Evolutionary conservation across 108 stramenopile species (phyloP), one percentile per base, ranked within the genome.

Genomic region (Cylindrotheca closterium): DNA sequence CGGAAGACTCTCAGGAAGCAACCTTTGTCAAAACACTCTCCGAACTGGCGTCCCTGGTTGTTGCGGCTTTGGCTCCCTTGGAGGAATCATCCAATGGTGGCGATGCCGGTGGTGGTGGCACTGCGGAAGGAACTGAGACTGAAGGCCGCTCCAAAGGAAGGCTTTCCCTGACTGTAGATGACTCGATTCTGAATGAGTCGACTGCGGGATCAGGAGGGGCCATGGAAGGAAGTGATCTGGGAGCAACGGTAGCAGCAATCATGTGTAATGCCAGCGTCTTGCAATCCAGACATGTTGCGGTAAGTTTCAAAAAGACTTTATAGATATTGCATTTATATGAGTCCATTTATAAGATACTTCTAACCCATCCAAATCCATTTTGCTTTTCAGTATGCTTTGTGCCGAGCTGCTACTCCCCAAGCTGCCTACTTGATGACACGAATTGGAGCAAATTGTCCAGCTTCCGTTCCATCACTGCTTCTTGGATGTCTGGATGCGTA

Each of bases 401-500:
- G 90, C 56, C 71, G 87, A 56, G 83, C 87, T 23, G 54, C 78
- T 2, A 58, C 77, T n/a, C 86, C 90, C 49, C 85, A 84, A 59
- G 48, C 75, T 17, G 34, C 74, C 10, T 50, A 47, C 47, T 49
- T 91, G 26, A 75, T 91, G 49, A 52, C 57, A n/a, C 57, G 70
- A 47, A 61, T 91, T 74, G 90, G 73, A 0, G 85, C 85, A 47
- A 91, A 91, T 58, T 84, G 77, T 34, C 85, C 87, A 22, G 61
- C 81, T 24, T 77, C 83, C 8, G 52, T 73, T 15, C 59, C 74
- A n/a, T 71, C 73, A 49, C 66, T 91, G 28, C 47, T 88, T 27
- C 72, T 79, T 32, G 90, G 90, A 49, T 84, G 85, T 63, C 68
- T 91, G 26, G 73, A 82, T 34, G 84, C 83, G 26, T 85, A 80